Evolutionary conservation across 2,329 filamentous ascomycete species (phyloP).

Genomic region (Calonectria pauciramosa): DNA sequence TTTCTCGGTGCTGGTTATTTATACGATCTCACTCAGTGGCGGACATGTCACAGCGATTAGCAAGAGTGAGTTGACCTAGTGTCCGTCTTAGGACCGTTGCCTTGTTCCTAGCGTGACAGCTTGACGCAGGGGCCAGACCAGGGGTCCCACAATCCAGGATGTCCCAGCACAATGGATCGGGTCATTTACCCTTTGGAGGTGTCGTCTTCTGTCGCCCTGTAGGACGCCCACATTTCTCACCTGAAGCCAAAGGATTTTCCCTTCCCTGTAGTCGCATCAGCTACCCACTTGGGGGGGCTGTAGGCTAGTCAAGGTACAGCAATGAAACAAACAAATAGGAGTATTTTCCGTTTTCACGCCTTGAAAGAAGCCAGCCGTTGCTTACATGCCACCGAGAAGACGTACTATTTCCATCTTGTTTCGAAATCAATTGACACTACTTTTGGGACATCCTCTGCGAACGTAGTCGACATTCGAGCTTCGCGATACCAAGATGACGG

Average conservation of each 20-base stretch:
- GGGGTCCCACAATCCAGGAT: background rate
- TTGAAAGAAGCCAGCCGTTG: background rate
- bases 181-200: background rate
- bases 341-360: background rate
- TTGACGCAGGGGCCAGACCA: background rate
- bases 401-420: background rate
- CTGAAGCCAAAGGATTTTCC: background rate
- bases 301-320: background rate
- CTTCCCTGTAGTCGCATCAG: background rate
- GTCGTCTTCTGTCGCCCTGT: background rate
- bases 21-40: background rate
- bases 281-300: background rate
- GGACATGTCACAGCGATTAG: too few species aligned
- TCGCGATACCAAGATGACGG: background rate
- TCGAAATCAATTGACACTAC: background rate
- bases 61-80: background rate
- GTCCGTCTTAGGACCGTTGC: background rate
- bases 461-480: background rate
- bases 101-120: background rate
- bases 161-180: background rate
- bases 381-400: background rate
- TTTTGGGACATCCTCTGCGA: background rate
- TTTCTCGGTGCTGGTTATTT: background rate
- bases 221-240: background rate
- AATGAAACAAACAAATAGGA: background rate